phyloP scores from a whole-genome alignment of 2,329 filamentous ascomycete species.

The Colletotrichum abscissum region DNA sequence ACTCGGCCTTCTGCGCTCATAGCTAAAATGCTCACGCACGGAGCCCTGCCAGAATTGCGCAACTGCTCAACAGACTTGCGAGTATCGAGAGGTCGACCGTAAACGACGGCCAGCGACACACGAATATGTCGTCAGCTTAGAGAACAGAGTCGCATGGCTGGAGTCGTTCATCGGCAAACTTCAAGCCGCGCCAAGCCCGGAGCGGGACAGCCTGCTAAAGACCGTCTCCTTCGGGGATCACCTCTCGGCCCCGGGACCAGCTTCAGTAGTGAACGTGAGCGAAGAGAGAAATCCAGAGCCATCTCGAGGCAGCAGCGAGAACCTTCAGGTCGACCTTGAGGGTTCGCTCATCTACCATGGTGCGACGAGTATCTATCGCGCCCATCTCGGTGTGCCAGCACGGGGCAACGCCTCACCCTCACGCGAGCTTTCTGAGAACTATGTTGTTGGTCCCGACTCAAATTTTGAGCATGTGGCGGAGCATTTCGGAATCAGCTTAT shows the following conservation, averaged over 20 bases:
- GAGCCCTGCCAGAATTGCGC: slow-evolving; percentile 35
- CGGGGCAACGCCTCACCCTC: not conserved
- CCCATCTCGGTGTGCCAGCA: slow-evolving; percentile 5
- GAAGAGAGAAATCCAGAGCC: no score
- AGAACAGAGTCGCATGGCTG: no score
- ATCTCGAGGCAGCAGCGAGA: no score
- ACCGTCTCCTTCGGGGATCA: no score
- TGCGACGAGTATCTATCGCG: slow-evolving; percentile 42
- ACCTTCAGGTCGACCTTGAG: no score
- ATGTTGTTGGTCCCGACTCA: slow-evolving; percentile 21
- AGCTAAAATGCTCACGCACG: slow-evolving; percentile 34
- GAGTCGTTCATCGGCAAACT: no score
- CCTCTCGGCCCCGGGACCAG: no score
- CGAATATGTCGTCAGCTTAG: slow-evolving; percentile 13
- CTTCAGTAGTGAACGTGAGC: no score
- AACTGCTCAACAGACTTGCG: slow-evolving; percentile 15
- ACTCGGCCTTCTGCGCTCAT: no score
- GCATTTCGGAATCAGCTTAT: slow-evolving; percentile 40
- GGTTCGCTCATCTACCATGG: slow-evolving; percentile 35
- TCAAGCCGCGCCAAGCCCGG: no score
- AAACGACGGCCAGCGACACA: slow-evolving; percentile 30
- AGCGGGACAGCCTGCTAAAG: no score
- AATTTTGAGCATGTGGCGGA: slow-evolving; percentile 36
- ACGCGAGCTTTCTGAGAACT: not conserved
- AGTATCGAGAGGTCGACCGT: slow-evolving; percentile 34